phyloP scores from a whole-genome alignment of 2,329 filamentous ascomycete species.

The Fusarium sp. region DNA sequence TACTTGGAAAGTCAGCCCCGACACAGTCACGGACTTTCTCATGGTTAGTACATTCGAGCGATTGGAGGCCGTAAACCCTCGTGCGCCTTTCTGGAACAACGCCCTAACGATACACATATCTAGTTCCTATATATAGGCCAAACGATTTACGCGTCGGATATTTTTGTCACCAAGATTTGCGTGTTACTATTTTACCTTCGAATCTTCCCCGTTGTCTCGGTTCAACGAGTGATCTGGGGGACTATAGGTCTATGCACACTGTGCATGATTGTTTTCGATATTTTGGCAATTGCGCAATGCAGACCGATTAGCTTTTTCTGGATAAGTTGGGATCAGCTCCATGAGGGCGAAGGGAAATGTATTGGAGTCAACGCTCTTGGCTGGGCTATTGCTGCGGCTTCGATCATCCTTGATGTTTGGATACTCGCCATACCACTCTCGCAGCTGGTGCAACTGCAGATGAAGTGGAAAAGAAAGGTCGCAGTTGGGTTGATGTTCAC shows the following conservation, averaged over 20 bases:
- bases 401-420: constrained; percentile 14
- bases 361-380: constrained; percentile 16
- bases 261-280: constrained; percentile 9
- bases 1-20: constrained; percentile 11
- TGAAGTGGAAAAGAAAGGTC: constrained; percentile 25
- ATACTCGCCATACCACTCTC: constrained; percentile 5
- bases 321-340: constrained; percentile 11
- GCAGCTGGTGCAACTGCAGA: constrained; percentile 1
- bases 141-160: constrained; percentile 20
- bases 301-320: constrained; percentile 24
- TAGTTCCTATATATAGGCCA: constrained; percentile 24
- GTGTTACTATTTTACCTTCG: constrained; percentile 33
- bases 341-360: constrained; percentile 16
- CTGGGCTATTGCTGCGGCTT: constrained; percentile 20
- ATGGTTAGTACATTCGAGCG: neutral
- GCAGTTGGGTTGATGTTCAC: constrained; percentile 10
- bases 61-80: too few species aligned
- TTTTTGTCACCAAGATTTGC: constrained; percentile 26
- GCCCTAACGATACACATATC: neutral
- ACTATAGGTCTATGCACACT: constrained; percentile 3
- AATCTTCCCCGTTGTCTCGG: constrained; percentile 11
- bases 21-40: constrained; percentile 11
- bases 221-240: constrained; percentile 18
- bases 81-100: fast-evolving
- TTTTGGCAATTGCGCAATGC: constrained; percentile 11